Percentiles rank a stretch among this genome's conserved stretches.
phyloP scores from a whole-genome alignment of 345 rosid species.

The Kernera saxatilis region DNA sequence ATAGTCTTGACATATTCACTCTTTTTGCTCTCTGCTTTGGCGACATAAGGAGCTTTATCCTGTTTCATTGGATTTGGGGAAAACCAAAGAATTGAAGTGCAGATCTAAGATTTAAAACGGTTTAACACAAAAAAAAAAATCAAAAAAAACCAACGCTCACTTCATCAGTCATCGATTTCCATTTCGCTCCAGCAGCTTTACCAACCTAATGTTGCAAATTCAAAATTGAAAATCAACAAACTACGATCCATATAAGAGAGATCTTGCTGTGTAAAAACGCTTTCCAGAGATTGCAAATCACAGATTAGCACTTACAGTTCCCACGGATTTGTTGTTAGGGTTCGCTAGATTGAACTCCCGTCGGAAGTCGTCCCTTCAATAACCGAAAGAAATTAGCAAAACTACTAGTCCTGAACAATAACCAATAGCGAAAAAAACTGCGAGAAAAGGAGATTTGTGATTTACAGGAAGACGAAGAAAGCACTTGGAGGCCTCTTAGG shows the following conservation, averaged over 20 bases:
- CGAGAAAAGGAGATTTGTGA: background rate
- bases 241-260: background rate
- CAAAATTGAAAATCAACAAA: background rate
- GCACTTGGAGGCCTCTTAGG: conserved; percentile 78
- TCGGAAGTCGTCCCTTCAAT: conserved; percentile 69
- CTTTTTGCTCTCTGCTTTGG: conserved; percentile 55
- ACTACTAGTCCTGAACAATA: background rate
- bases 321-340: conserved; percentile 80
- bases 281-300: background rate
- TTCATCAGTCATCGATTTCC: conserved; percentile 59
- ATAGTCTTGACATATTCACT: conserved; percentile 50
- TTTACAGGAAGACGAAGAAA: conserved; percentile 74
- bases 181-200: conserved; percentile 70
- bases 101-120: background rate
- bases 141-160: conserved; percentile 31
- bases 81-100: background rate
- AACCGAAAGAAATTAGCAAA: background rate
- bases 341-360: conserved; percentile 51
- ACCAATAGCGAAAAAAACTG: background rate
- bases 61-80: background rate
- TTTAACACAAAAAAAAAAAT: background rate
- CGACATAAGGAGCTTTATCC: conserved; percentile 67
- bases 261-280: background rate
- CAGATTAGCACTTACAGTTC: conserved; percentile 37
- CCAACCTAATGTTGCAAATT: conserved; percentile 48